phyloP scores from a whole-genome alignment of 106 monocot genomes.

The Dioscorea alata region DNA sequence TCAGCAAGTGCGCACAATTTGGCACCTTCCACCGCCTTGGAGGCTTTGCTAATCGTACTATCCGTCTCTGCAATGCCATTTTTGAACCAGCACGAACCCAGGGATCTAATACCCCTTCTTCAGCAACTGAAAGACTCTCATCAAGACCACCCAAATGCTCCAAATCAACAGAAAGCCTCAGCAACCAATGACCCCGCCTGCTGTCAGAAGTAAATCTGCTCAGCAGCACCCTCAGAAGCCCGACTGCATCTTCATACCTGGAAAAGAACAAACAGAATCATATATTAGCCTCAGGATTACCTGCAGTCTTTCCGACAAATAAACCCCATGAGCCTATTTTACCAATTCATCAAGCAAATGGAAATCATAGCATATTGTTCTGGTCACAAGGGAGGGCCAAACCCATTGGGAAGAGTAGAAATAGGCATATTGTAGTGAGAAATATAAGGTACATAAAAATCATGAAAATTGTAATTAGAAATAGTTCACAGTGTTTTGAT shows the following conservation, averaged over 20 bases:
- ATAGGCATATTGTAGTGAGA: too few relatives aligned
- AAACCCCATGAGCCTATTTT: too few relatives aligned
- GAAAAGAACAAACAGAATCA: constrained; percentile 5
- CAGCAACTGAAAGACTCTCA: constrained; percentile 86
- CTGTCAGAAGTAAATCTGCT: constrained; percentile 43
- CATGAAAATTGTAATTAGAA: too few relatives aligned
- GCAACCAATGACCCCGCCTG: constrained; percentile 74
- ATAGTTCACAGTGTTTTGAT: too few relatives aligned
- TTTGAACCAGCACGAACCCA: constrained; percentile 93
- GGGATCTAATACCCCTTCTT: constrained; percentile 73
- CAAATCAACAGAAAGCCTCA: constrained; percentile 89
- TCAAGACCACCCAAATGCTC: constrained; percentile 62
- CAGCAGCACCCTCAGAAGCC: constrained; percentile 62
- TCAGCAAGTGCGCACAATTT: constrained; percentile 62
- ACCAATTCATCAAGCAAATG: too few relatives aligned
- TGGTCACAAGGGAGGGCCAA: too few relatives aligned
- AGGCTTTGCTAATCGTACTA: constrained; percentile 72
- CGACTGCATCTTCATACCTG: constrained; percentile 81
- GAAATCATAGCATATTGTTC: too few relatives aligned
- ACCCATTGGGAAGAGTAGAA: too few relatives aligned
- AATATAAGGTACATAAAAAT: too few relatives aligned
- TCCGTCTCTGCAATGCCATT: constrained; percentile 78
- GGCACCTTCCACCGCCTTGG: constrained; percentile 88
- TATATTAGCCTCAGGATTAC: not conserved
- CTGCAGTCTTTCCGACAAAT: not conserved